Percentiles rank a stretch among this genome's conserved stretches.
Evolutionary conservation across 202 grass and related monocot species (phyloP).

Genomic region (Setaria italica): DNA sequence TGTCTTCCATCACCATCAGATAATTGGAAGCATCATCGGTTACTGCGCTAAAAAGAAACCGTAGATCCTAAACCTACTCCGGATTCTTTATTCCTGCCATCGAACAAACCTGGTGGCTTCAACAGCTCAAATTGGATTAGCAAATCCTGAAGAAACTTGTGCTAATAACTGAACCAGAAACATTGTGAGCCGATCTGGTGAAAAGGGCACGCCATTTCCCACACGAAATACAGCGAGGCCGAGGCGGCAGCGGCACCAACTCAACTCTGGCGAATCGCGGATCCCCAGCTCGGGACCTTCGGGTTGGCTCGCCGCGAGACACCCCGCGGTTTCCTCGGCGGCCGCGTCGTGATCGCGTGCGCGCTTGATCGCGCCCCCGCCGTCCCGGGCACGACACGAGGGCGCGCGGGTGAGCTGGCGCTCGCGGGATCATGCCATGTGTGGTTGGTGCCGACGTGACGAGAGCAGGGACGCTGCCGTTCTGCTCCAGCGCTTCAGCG

Average conservation of each 20-base stretch:
- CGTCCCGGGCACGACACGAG: not conserved
- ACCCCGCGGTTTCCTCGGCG: no score
- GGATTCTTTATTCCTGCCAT: not conserved
- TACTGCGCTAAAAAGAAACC: not conserved
- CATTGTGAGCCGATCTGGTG: not conserved
- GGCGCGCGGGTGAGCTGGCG: not conserved
- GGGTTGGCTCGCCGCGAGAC: no score
- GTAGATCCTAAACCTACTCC: constrained; percentile 10
- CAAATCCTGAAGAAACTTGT: not conserved
- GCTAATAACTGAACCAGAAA: not conserved
- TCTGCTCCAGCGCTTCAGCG: not conserved
- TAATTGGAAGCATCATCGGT: not conserved
- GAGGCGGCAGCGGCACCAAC: no score
- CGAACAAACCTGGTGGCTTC: not conserved
- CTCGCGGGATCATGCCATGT: not conserved
- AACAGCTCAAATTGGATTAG: not conserved
- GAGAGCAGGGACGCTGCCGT: not conserved
- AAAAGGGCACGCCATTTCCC: not conserved
- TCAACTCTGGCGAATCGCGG: no score
- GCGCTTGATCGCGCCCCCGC: not conserved
- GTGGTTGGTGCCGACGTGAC: not conserved
- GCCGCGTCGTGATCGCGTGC: no score
- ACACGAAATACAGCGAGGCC: not conserved
- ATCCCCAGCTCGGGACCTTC: not conserved
- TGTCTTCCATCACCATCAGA: not conserved